Evolutionary conservation across 805 yeast species (phyloP), one percentile per base, ranked within the genome.

Genomic region (Candida lessepsii): DNA sequence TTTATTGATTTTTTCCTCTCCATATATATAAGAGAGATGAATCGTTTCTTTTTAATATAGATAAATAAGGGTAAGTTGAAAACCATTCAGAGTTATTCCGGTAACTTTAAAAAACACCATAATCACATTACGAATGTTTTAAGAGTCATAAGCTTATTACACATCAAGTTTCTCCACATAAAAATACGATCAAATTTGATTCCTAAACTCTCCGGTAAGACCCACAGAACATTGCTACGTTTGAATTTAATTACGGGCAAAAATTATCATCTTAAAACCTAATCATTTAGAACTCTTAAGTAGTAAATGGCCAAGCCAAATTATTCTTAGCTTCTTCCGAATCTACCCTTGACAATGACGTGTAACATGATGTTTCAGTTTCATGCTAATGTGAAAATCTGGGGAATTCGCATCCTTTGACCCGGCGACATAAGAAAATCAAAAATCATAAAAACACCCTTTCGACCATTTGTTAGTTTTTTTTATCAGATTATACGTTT

Each of bases 391-490:
- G 21, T 32, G 16, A 32, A 30, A 32, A 32, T 32, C 35, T 32
- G 35, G 35, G 35, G 35, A 32, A 32, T 32, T 27, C 35, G 35
- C 16, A 19, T 32, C 35, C 35, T 8, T 32, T 32, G 14, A 32
- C 13, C 35, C 35, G 35, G 15, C 19, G 13, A 32, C 11, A 32
- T 6, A 23, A 18, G 15, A 32, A 15, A 11, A 21, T 19, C 24
- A 31, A 31, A 31, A 32, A 32, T 21, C 27, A 20, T 18, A 32
- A 9, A 17, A 32, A 32, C 13, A 32, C 35, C 35, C 35, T 32
- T 32, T 32, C 35, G 35, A 32, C 35, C 35, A 32, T 32, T 21
- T 32, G 27, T 32, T 32, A 32, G 20, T 29, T 29, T 29, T 29
- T 27, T 27, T 14, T 5, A 5, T 20, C 4, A 27, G 17, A 6